Evolutionary conservation across 202 grass and related monocot species (phyloP).

Genomic region (Zizania palustris): DNA sequence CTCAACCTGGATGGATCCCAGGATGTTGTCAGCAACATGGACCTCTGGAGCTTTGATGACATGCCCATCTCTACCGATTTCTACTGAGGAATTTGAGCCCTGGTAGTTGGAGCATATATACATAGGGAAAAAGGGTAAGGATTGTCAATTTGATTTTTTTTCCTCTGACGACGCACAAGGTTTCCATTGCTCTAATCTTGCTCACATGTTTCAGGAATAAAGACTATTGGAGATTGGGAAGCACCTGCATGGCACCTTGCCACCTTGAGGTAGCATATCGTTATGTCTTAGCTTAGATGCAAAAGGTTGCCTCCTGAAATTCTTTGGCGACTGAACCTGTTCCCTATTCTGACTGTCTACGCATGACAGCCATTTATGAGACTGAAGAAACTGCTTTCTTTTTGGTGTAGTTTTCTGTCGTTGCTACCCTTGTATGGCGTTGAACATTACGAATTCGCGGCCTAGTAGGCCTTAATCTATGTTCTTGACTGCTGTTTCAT

Average conservation of each 20-base stretch:
- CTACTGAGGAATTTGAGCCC: slow-evolving; percentile 41
- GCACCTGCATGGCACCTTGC: slow-evolving; percentile 46
- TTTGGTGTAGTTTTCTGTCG: neutral
- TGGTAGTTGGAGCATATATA: slow-evolving; percentile 39
- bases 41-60: slow-evolving; percentile 87
- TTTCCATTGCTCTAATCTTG: slow-evolving; percentile 25
- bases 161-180: neutral
- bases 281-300: slow-evolving; percentile 44
- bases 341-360: slow-evolving; percentile 38
- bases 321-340: slow-evolving; percentile 31
- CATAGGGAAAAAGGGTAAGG: slow-evolving; percentile 41
- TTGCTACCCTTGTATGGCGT: slow-evolving; percentile 32
- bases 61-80: slow-evolving; percentile 45
- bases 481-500: neutral
- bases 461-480: slow-evolving; percentile 20
- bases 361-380: slow-evolving; percentile 40
- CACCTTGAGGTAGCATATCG: slow-evolving; percentile 26
- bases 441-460: slow-evolving; percentile 35
- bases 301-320: slow-evolving; percentile 48
- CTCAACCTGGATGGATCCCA: slow-evolving; percentile 50
- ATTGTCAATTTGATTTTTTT: neutral
- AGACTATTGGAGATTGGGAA: slow-evolving; percentile 47
- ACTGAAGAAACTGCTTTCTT: neutral
- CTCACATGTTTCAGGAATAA: slow-evolving; percentile 48
- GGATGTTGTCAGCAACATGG: slow-evolving; percentile 54